Evolutionary conservation across 78 protist genomes (phyloP).

Genomic region (Guillardia theta): DNA sequence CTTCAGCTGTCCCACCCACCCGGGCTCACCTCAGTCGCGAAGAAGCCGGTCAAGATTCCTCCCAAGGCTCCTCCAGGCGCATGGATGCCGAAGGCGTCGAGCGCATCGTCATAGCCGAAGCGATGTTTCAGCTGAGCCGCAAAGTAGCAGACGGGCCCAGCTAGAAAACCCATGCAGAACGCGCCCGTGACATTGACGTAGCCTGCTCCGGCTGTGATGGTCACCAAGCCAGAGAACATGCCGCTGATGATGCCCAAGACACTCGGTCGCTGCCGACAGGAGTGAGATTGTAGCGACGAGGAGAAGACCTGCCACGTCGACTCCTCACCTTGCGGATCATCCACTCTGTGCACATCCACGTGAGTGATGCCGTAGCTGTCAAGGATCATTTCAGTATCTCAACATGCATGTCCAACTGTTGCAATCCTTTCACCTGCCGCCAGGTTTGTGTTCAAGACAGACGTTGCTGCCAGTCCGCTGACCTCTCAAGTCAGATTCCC

Average conservation of each 20-base stretch:
- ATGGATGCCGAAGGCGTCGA: conserved; percentile 29
- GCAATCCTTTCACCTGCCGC: too few species aligned
- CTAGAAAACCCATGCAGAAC: background rate
- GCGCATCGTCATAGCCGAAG: conserved; percentile 12
- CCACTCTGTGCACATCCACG: conserved; percentile 10
- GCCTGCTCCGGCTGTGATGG: conserved; percentile 25
- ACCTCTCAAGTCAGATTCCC: too few species aligned
- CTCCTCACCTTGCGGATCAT: too few species aligned
- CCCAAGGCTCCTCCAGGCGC: conserved; percentile 15
- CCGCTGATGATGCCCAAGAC: conserved; percentile 18
- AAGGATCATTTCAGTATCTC: too few species aligned
- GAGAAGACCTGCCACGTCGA: too few species aligned
- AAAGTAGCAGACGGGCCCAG: conserved; percentile 10
- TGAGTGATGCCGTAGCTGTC: background rate
- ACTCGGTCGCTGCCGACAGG: background rate
- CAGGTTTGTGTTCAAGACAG: too few species aligned
- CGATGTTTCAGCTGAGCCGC: background rate
- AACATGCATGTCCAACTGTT: too few species aligned
- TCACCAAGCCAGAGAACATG: background rate
- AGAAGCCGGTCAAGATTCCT: background rate
- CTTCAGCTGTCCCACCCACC: background rate
- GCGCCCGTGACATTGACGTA: background rate
- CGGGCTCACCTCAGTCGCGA: background rate
- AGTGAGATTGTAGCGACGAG: too few species aligned
- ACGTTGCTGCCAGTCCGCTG: too few species aligned